These are phyloP conservation scores for Cymodocea nodosa DNA, from an alignment of 116 monocot genomes.

Conservation along the genomic window DNA sequence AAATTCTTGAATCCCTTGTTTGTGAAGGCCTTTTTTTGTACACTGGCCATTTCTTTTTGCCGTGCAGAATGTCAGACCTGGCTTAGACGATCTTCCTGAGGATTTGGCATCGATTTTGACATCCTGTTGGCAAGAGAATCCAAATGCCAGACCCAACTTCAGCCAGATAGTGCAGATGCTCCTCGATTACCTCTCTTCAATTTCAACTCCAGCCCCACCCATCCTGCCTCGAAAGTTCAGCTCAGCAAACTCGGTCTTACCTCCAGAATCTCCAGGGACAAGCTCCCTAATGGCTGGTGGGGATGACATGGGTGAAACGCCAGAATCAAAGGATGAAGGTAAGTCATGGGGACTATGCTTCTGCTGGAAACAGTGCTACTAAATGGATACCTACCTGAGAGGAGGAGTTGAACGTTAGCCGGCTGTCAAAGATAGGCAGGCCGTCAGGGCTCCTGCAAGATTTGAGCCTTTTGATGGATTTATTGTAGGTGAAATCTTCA, in stretches of 20 bases:
- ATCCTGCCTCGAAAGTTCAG: slow-evolving; percentile 43
- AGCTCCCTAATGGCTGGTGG: slow-evolving; percentile 75
- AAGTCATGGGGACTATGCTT: slow-evolving; percentile 44
- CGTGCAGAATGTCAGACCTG: slow-evolving; percentile 69
- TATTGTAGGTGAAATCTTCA: too few species aligned
- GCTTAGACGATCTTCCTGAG: slow-evolving; percentile 65
- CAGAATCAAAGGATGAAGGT: slow-evolving; percentile 22
- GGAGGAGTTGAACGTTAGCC: too few species aligned
- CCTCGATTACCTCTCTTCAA: slow-evolving; percentile 42
- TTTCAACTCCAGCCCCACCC: slow-evolving; percentile 31
- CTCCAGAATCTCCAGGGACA: slow-evolving; percentile 94
- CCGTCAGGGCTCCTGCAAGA: background rate
- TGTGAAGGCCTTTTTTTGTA: background rate
- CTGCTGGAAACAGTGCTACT: slow-evolving; percentile 40
- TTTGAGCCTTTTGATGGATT: background rate
- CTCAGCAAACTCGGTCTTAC: slow-evolving; percentile 59
- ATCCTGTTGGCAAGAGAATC: slow-evolving; percentile 91
- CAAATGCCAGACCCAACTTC: slow-evolving; percentile 75
- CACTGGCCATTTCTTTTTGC: background rate
- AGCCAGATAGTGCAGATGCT: slow-evolving; percentile 90
- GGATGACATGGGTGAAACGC: slow-evolving; percentile 45
- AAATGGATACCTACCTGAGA: background rate
- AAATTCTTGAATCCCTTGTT: background rate
- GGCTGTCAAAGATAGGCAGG: too few species aligned
- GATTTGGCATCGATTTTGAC: slow-evolving; percentile 59